Percentiles rank a stretch among this genome's conserved stretches.
Conservation (phyloP, 2,329 filamentous ascomycete species). For the Hypoxylon sp. region DNA sequence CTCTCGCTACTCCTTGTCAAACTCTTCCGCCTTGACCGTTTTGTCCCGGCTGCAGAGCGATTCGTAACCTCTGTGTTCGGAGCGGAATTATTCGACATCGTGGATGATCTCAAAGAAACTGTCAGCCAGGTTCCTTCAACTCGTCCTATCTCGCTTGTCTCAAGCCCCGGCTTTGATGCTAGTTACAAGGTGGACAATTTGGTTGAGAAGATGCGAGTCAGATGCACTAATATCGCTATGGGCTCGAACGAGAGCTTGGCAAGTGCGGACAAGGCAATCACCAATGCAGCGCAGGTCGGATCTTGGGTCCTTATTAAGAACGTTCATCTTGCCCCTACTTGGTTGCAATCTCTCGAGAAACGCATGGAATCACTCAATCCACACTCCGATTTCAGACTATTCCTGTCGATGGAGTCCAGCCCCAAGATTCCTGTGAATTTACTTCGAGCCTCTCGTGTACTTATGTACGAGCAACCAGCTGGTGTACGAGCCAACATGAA, state of each 20-base stretch:
- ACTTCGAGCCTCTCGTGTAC: conserved; percentile 89
- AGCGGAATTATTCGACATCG: conserved; percentile 82
- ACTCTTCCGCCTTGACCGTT: conserved; percentile 93
- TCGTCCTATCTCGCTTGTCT: conserved; percentile 91
- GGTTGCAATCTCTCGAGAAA: conserved; percentile 98
- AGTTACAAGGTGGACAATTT: conserved; percentile 99
- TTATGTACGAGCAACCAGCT: conserved; percentile 98
- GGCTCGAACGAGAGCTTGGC: conserved; percentile 95
- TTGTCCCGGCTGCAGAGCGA: conserved; percentile 92
- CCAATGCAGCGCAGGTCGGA: conserved; percentile 89
- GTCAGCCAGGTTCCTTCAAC: conserved; percentile 87
- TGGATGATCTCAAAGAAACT: conserved; percentile 87
- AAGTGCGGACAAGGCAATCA: conserved; percentile 95
- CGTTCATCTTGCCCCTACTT: conserved; percentile 94
- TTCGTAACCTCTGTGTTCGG: conserved; percentile 92
- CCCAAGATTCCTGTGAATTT: conserved; percentile 97
- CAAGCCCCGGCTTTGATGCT: conserved; percentile 96
- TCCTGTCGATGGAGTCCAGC: conserved; percentile 98
- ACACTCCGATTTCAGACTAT: conserved; percentile 91
- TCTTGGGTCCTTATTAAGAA: conserved; percentile 99
- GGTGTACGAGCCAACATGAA: conserved; percentile 99
- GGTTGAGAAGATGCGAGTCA: conserved; percentile 85
- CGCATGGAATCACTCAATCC: conserved; percentile 95
- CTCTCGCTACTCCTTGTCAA: conserved; percentile 92
- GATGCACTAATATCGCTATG: conserved; percentile 98